These are phyloP conservation scores for Pelargonium cotyledonis DNA, from an alignment of 441 rosid species.

Conservation along the genomic window DNA sequence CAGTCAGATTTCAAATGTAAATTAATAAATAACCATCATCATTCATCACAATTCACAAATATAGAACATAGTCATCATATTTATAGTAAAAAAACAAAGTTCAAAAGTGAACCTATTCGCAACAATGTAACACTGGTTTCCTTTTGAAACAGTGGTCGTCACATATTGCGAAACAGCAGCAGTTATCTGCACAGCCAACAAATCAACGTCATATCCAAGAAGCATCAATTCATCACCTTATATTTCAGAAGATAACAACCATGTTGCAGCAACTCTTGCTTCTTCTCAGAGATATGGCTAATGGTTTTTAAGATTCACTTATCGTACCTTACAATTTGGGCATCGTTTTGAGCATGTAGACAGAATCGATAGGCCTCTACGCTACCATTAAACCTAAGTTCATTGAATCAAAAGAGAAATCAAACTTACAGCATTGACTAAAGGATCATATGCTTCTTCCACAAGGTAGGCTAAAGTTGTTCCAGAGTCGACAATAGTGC, in stretches of 20 bases:
- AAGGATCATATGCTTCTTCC: conserved; percentile 62
- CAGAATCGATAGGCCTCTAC: not conserved
- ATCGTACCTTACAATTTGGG: not conserved
- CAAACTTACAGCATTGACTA: conserved; percentile 54
- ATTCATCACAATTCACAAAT: not conserved
- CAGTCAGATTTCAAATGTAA: conserved; percentile 12
- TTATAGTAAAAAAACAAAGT: conserved; percentile 7
- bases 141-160: conserved; percentile 54
- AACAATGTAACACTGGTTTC: conserved; percentile 56
- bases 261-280: not conserved
- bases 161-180: conserved; percentile 44
- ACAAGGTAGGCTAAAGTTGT: conserved; percentile 68
- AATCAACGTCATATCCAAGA: conserved; percentile 1
- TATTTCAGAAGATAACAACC: not conserved
- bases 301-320: not conserved
- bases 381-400: no score
- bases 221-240: not conserved
- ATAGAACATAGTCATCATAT: not conserved
- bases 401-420: not conserved
- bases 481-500: conserved; percentile 69
- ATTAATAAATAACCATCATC: not conserved
- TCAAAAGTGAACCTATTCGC: conserved; percentile 47
- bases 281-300: no score
- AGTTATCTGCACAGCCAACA: conserved; percentile 36
- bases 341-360: not conserved